Conservation (phyloP, 2,329 filamentous ascomycete genomes). For the Aspergillus bombycis region DNA sequence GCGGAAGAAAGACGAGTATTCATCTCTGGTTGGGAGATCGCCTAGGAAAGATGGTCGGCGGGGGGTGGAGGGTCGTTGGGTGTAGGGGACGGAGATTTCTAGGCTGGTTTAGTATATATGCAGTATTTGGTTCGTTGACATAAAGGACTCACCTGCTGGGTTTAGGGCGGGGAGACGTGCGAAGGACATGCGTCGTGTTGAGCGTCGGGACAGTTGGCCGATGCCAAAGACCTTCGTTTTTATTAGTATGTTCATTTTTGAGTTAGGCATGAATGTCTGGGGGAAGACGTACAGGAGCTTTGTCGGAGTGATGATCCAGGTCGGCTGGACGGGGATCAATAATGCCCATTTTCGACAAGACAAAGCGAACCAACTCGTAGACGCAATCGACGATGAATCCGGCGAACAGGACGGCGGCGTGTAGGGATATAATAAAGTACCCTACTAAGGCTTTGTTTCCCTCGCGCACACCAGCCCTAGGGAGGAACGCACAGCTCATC, state of each 20-base stretch:
- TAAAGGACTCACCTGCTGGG: background rate
- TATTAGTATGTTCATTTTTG: background rate
- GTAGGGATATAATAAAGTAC: background rate
- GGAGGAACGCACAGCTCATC: conserved; percentile 6
- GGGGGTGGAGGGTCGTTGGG: background rate
- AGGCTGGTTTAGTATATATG: background rate
- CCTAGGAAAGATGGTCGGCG: background rate
- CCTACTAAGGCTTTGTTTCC: background rate
- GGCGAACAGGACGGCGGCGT: background rate
- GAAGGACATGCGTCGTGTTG: conserved; percentile 8
- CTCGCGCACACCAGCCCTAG: background rate
- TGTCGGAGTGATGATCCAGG: background rate
- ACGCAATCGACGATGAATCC: background rate
- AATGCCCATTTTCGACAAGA: background rate
- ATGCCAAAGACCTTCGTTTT: conserved; percentile 8
- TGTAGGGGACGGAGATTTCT: conserved; percentile 1
- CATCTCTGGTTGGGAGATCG: background rate
- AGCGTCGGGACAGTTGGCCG: conserved; percentile 5
- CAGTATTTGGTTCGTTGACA: background rate
- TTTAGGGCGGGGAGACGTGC: conserved; percentile 5
- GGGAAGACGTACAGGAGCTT: background rate
- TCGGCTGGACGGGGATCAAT: background rate
- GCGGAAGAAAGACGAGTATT: background rate
- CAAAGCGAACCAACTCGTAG: background rate
- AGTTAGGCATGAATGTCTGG: too few relatives aligned